Base-by-base conservation (phyloP, 768 basidiomycete species). In the Leccinum ochraceum region DNA sequence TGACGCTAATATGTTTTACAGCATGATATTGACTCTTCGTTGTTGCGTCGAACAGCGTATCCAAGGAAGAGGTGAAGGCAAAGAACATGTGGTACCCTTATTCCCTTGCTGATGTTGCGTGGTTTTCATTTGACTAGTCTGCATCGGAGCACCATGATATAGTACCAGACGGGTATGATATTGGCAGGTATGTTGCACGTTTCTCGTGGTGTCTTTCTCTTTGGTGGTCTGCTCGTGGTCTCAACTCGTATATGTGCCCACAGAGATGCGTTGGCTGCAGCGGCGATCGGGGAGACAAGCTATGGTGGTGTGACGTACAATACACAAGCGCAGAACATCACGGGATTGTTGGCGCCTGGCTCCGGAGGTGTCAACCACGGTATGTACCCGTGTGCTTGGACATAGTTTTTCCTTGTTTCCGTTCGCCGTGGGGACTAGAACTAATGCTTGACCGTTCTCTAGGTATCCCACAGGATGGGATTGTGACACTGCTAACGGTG, bases 381-480 rank as follows among this genome's bases (percentile, higher is more conserved):
- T 85, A 54, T 28, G 74, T 48, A 20, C 4, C 13, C 9, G 1
- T 63, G 14, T 8, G 34, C 30, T n/a, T 10, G 30, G 4, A 48
- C 46, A 48, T 48, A 9, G n/a, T n/a, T n/a, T n/a, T n/a, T n/a
- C n/a, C n/a, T n/a, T n/a, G n/a, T 77, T 42, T n/a, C 39, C 17
- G 17, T 42, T 42, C 16, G 39, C 16, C 17, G 34, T 4, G 11
- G 11, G 1, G 16, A n/a, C 9, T 42, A n/a, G 42, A 3, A 1
- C n/a, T 48, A 11, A 48, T 48, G 46, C 8, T 20, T 1, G 20
- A 48, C 20, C 20, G 46, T 22, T 48, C 10, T 11, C n/a, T 48
- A 86, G 86, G 76, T 30, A 89, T 87, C 56, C 79, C 86, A 3
- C 79, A 80, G 37, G 86, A 87, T 66, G 86, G 86, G 49, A 76